These are phyloP conservation scores for Dothideomycetidae sp. DNA, from an alignment of 2,329 filamentous ascomycete genomes.

Conservation along the genomic window DNA sequence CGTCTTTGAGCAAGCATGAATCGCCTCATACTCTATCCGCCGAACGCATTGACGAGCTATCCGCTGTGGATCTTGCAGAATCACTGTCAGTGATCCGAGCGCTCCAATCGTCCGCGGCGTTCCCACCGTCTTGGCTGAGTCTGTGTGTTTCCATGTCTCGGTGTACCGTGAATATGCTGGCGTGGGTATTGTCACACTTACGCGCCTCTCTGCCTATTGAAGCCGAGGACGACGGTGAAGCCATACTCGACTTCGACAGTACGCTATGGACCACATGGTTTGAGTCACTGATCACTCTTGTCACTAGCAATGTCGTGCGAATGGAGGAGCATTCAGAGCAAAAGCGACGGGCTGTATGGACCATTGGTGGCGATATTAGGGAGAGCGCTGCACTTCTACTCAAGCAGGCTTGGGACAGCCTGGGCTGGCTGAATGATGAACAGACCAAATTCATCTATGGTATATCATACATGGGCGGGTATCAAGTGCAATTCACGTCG, in stretches of 20 bases:
- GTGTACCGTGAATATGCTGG: conserved; percentile 9
- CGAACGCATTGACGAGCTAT: background rate
- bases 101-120: conserved; percentile 77
- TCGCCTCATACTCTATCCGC: background rate
- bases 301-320: conserved; percentile 76
- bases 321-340: conserved; percentile 95
- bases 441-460: conserved; percentile 59
- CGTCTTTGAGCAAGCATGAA: background rate
- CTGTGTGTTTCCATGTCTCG: conserved; percentile 51
- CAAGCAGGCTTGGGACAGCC: conserved; percentile 78
- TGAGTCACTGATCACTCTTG: conserved; percentile 71
- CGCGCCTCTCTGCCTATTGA: conserved; percentile 77
- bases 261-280: conserved; percentile 93
- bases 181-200: conserved; percentile 36
- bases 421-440: conserved; percentile 80
- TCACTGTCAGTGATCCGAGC: conserved; percentile 70
- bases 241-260: conserved; percentile 57
- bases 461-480: conserved; percentile 76
- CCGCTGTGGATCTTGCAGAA: conserved; percentile 7
- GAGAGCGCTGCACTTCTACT: conserved; percentile 81
- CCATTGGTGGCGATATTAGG: conserved; percentile 91
- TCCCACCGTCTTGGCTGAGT: conserved; percentile 80
- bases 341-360: conserved; percentile 92
- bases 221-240: conserved; percentile 60
- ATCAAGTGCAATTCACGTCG: conserved; percentile 96